Evolutionary conservation across 768 basidiomycete genomes (phyloP), one percentile per base, ranked within the genome.

Genomic region (Calocybe gangraenosa): DNA sequence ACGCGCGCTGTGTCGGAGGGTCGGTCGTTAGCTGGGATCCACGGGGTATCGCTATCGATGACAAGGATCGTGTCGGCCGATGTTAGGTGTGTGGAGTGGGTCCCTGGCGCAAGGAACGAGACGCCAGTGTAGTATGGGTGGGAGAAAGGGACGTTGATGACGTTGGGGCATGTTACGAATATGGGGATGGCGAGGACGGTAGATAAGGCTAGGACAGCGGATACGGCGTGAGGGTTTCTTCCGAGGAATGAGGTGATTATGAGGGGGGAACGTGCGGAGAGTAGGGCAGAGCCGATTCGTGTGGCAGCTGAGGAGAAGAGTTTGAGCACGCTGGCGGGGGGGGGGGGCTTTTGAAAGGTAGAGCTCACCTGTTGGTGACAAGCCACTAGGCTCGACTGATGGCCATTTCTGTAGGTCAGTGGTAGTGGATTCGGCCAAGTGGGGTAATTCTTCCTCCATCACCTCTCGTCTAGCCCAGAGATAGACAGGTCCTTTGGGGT

Each of bases 401-500:
- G 81, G 76, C 81, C 82, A 84, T 44, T 68, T 42, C 47, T 65
- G n/a, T 49, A 51, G 32, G 55, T 59, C 44, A 8, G 61, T 45
- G 0, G 63, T 40, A 2, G 60, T 48, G 17, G 65, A 57, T n/a
- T 78, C 48, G 1, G 61, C 46, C 3, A 61, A 50, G 3, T 64
- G 48, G 17, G 76, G 68, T 0, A 85, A 59, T 55, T 82, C 78
- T 57, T 84, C 73, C 53, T 87, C 84, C 69, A 80, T 79, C 0
- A 74, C 71, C 56, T 87, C 86, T n/a, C 86, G 71, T 13, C 82
- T 71, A 10, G 75, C 82, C 81, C 82, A 87, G 7, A 86, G 67
- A 58, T 88, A 87, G 1, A 84, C 82, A 0, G 86, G 86, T 0
- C 86, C 84, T 56, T 76, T 80, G 0, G 86, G 86, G 21, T 79